Evolutionary conservation across 768 basidiomycete species (phyloP).

Genomic region (Termitomyces sp.): DNA sequence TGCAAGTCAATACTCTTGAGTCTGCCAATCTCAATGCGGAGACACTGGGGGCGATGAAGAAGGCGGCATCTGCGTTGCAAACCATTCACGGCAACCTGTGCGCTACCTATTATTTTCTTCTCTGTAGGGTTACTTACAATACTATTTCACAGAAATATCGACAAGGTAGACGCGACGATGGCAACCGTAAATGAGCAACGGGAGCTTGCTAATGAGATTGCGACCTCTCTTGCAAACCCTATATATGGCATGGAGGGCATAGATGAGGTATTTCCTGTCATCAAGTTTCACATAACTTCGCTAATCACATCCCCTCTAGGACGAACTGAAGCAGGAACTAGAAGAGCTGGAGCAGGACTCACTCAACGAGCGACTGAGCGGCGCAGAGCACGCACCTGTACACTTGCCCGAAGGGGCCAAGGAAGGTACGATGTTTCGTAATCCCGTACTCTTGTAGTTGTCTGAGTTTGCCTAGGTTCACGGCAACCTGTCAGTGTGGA

Average conservation of each 20-base stretch:
- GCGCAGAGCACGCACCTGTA: slow-evolving; percentile 86
- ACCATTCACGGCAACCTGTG: slow-evolving; percentile 88
- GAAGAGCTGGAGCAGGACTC: slow-evolving; percentile 87
- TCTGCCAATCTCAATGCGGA: slow-evolving; percentile 97
- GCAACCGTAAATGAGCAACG: slow-evolving; percentile 84
- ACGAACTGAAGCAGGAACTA: slow-evolving; percentile 74
- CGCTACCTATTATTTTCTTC: slow-evolving; percentile 29
- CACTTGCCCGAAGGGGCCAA: slow-evolving; percentile 71
- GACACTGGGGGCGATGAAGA: slow-evolving; percentile 97
- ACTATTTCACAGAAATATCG: slow-evolving; percentile 55
- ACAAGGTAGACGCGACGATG: slow-evolving; percentile 91
- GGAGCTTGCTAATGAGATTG: slow-evolving; percentile 90
- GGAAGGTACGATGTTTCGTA: slow-evolving; percentile 41
- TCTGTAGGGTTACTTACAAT: background rate
- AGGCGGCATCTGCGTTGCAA: slow-evolving; percentile 84
- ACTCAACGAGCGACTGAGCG: slow-evolving; percentile 78
- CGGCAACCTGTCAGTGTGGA: slow-evolving; percentile 46
- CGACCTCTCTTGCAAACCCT: slow-evolving; percentile 80
- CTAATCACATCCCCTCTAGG: slow-evolving; percentile 39
- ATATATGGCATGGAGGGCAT: slow-evolving; percentile 43
- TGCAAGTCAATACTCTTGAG: slow-evolving; percentile 96
- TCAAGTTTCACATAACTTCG: slow-evolving; percentile 3
- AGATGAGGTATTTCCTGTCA: slow-evolving; percentile 61
- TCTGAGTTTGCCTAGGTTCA: slow-evolving; percentile 1
- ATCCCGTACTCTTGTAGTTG: background rate